phyloP scores from a whole-genome alignment of 345 rosid genomes.

The Rhodomyrtus tomentosa region DNA sequence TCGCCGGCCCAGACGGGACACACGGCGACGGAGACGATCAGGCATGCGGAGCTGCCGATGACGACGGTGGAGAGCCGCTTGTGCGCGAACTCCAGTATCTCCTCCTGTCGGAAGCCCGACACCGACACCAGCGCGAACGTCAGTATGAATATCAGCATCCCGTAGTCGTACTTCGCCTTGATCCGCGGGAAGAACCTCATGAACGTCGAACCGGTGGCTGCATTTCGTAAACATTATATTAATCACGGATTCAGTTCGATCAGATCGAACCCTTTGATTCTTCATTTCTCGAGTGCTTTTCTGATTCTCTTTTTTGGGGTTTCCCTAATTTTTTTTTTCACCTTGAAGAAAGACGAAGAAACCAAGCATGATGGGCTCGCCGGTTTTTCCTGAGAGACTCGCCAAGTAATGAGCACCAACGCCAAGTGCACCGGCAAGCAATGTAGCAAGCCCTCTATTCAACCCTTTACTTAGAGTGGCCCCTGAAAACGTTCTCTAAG shows the following conservation, averaged over 20 bases:
- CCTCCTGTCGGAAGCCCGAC: slow-evolving; percentile 48
- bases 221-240: not conserved
- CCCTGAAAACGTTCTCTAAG: slow-evolving; percentile 1
- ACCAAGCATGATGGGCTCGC: slow-evolving; percentile 57
- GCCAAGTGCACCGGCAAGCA: slow-evolving; percentile 52
- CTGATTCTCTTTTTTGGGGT: not conserved
- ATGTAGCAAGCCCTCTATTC: slow-evolving; percentile 59
- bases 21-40: slow-evolving; percentile 33
- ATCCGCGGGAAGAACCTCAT: slow-evolving; percentile 59
- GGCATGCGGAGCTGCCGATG: slow-evolving; percentile 44
- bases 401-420: slow-evolving; percentile 67
- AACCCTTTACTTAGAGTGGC: slow-evolving; percentile 67
- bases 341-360: slow-evolving; percentile 56
- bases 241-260: not conserved
- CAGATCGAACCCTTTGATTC: not conserved
- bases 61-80: slow-evolving; percentile 50
- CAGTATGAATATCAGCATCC: slow-evolving; percentile 58
- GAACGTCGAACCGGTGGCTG: slow-evolving; percentile 58
- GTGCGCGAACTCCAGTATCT: slow-evolving; percentile 40
- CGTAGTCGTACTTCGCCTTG: slow-evolving; percentile 83
- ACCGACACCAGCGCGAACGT: slow-evolving; percentile 67
- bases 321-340: not conserved
- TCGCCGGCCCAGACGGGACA: slow-evolving; percentile 68
- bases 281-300: not conserved
- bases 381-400: slow-evolving; percentile 29